phyloP scores from a whole-genome alignment of 2,329 filamentous ascomycete genomes.

The Clarireedia homoeocarpa region DNA sequence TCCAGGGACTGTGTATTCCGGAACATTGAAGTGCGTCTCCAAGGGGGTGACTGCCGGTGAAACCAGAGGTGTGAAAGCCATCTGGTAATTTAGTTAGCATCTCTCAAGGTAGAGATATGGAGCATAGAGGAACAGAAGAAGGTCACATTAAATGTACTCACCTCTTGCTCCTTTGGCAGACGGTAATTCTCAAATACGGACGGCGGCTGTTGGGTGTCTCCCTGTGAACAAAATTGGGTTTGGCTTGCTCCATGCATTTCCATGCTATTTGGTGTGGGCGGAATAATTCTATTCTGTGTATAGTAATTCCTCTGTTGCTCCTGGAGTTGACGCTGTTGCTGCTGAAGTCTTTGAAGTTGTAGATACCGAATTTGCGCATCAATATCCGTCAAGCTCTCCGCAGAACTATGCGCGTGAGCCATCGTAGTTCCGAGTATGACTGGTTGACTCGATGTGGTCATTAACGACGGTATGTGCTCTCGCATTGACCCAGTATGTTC shows the following conservation, averaged over 20 bases:
- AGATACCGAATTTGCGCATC: conserved; percentile 60
- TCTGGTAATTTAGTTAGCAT: conserved; percentile 35
- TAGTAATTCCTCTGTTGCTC: conserved; percentile 49
- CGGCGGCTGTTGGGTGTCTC: conserved; percentile 42
- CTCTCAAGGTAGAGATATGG: neutral
- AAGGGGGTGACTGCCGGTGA: conserved; percentile 79
- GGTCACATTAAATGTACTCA: conserved; percentile 31
- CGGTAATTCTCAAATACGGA: conserved; percentile 54
- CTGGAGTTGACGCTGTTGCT: conserved; percentile 36
- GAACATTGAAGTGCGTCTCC: conserved; percentile 56
- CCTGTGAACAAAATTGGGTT: conserved; percentile 52
- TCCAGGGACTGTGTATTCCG: conserved; percentile 50
- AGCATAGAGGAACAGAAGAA: neutral
- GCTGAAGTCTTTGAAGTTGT: conserved; percentile 54
- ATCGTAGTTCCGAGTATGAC: conserved; percentile 33
- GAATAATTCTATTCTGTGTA: conserved; percentile 53
- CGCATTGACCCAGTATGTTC: conserved; percentile 34
- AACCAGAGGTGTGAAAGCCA: conserved; percentile 72
- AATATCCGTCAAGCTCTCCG: conserved; percentile 49
- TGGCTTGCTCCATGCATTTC: conserved; percentile 56
- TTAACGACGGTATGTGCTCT: conserved; percentile 42
- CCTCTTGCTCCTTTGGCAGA: conserved; percentile 61
- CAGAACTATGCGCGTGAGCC: conserved; percentile 38
- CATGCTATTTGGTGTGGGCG: conserved; percentile 73
- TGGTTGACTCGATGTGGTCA: conserved; percentile 35